phyloP scores from a whole-genome alignment of 2,329 filamentous ascomycete genomes.

The Venturia asperata region DNA sequence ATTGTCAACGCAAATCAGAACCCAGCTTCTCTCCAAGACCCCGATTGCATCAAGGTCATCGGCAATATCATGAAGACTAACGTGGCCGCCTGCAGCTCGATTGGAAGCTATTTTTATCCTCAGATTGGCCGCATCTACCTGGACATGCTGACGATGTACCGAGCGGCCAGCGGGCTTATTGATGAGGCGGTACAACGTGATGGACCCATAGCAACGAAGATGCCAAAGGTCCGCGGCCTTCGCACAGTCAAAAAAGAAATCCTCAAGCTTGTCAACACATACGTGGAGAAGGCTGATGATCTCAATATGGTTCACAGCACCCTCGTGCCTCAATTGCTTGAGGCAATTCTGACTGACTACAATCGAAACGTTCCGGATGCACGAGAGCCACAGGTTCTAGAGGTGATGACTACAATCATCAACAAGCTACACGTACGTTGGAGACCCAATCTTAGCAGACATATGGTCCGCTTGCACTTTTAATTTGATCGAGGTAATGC shows the following conservation, averaged over 20 bases:
- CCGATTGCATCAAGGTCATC: slow-evolving; percentile 95
- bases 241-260: slow-evolving; percentile 99
- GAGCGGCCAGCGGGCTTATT: slow-evolving; percentile 91
- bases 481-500: slow-evolving; percentile 18
- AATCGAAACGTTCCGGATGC: slow-evolving; percentile 94
- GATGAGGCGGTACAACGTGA: slow-evolving; percentile 84
- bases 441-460: slow-evolving; percentile 46
- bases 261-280: slow-evolving; percentile 94
- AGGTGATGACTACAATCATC: slow-evolving; percentile 96
- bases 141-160: slow-evolving; percentile 99
- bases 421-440: slow-evolving; percentile 87
- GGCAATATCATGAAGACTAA: slow-evolving; percentile 99
- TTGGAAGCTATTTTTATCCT: slow-evolving; percentile 95
- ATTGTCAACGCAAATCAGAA: slow-evolving; percentile 81
- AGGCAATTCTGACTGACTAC: slow-evolving; percentile 92
- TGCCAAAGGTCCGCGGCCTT: slow-evolving; percentile 89
- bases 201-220: slow-evolving; percentile 91
- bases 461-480: slow-evolving; percentile 33
- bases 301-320: slow-evolving; percentile 85
- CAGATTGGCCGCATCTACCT: slow-evolving; percentile 97
- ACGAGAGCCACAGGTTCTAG: slow-evolving; percentile 90
- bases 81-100: slow-evolving; percentile 94
- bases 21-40: slow-evolving; percentile 79
- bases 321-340: slow-evolving; percentile 91
- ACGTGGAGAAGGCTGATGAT: slow-evolving; percentile 96